A percentile compares a stretch with the other conserved stretches of the same genome.
phyloP scores from a whole-genome alignment of 805 yeast species.

The Kazachstania kunashirensis region DNA sequence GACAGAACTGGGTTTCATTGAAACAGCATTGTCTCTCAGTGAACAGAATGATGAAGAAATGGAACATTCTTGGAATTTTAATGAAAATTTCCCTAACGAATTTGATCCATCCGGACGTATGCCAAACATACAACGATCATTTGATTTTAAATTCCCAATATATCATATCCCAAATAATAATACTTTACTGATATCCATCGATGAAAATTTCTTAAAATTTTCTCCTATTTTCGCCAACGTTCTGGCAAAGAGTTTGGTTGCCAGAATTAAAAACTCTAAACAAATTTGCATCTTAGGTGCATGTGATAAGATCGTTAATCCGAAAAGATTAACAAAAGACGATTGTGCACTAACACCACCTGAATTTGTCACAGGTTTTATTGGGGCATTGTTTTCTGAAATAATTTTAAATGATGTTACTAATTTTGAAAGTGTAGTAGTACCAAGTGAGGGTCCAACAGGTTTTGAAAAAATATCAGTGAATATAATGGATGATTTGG shows the following conservation, averaged over 20 bases:
- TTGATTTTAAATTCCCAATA: slow-evolving; percentile 15
- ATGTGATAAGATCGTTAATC: slow-evolving; percentile 21
- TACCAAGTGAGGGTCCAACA: slow-evolving; percentile 52
- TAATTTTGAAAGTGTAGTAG: slow-evolving; percentile 12
- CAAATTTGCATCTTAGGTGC: slow-evolving; percentile 16
- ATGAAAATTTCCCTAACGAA: slow-evolving; percentile 22
- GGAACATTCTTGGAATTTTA: slow-evolving; percentile 16
- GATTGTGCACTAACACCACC: slow-evolving; percentile 41
- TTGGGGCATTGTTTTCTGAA: slow-evolving; percentile 36
- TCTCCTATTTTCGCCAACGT: slow-evolving; percentile 31
- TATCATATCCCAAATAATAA: slow-evolving; percentile 9
- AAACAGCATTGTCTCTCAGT: slow-evolving; percentile 7
- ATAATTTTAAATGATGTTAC: slow-evolving; percentile 8
- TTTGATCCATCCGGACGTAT: slow-evolving; percentile 12
- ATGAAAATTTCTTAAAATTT: slow-evolving; percentile 24
- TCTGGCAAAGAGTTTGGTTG: slow-evolving; percentile 20
- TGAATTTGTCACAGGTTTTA: slow-evolving; percentile 48
- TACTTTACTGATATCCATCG: slow-evolving; percentile 16
- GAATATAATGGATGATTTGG: slow-evolving; percentile 21
- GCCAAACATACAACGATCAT: slow-evolving; percentile 5
- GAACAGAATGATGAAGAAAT: slow-evolving; percentile 1
- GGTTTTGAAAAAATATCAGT: slow-evolving; percentile 45
- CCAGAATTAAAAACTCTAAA: slow-evolving; percentile 30
- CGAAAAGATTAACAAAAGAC: slow-evolving; percentile 23
- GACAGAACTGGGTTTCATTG: slow-evolving; percentile 12